Evolutionary conservation across 2,329 filamentous ascomycete species (phyloP), one percentile per base, ranked within the genome.

Genomic region (Dothidotthia symphoricarpi): DNA sequence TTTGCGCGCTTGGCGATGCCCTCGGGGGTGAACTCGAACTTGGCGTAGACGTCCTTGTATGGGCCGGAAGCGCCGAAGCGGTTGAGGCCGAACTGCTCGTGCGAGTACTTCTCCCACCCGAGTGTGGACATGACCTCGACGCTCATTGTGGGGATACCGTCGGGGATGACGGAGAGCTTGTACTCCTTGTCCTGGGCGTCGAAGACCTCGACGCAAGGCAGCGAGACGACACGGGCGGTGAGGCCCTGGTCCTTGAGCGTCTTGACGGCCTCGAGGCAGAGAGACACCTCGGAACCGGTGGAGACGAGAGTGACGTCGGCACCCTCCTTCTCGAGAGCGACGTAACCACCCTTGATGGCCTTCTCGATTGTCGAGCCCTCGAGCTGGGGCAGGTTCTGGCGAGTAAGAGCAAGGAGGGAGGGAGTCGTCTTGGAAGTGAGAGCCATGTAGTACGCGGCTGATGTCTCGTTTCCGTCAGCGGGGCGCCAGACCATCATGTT

Each of bases 401-500:
- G 88, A 55, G 93, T 96, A 48, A 98, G 81, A 41, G 93, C 93
- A 57, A 98, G 75, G 72, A 98, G 93, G 71, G 83, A 88, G 53
- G 93, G 93, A 25, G 91, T 96, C 71, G 84, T 77, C 75, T 88
- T 88, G 62, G 88, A 85, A 54, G 87, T 95, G 57, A 98, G 76
- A 33, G 90, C 88, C 63, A 95, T 79, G 76, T 97, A 97, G 82
- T 97, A 98, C 57, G 93, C 91, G 63, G 89, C 91, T 67, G 87
- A 94, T 61, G 86, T 93, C 86, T 98, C 93, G 77, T 97, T 97
- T 65, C 91, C 91, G 66, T 97, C 93, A 61, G 93, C 91, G 57
- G 93, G 93, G 67, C 93, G 90, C 93, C 93, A 97, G 63, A 97
- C 91, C 88, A 97, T 95, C 79, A 86, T 87, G 85, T 98, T 98